Base-by-base conservation (phyloP, 768 basidiomycete species). In the Tephrocybe sp. region DNA sequence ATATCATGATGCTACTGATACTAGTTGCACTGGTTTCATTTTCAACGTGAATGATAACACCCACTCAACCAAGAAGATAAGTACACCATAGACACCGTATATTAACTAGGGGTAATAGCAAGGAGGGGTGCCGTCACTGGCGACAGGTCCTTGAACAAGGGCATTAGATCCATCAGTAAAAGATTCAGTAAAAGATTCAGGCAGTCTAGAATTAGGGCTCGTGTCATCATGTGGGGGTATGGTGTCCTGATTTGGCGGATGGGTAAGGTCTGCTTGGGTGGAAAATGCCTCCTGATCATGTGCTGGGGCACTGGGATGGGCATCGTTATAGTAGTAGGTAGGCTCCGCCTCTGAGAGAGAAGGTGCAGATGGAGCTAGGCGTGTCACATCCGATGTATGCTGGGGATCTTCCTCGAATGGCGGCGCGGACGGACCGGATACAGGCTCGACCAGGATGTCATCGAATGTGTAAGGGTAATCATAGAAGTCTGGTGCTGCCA, bases 341-440 rank as follows among this genome's bases (percentile, higher is more conserved):
- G 39, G 34, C 36, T 52, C 50, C 22, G 36, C 24, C 8, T 58
- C 55, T 19, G 44, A 40, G n/a, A 61, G 60, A 33, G 60, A 57
- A 44, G 60, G 60, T 16, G 79, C 79, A 45, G 80, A 82, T n/a
- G 82, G 76, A 16, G 69, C 57, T 24, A 74, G 53, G 27, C 49
- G 48, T 49, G 57, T 55, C 37, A 63, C 58, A 12, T 67, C 47
- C 12, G 66, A 61, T 30, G 71, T 68, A 19, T 68, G 65, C 45
- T 68, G 68, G 22, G 72, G 61, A 18, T 53, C 55, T 52, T 67
- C 74, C 50, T 74, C 78, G 50, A 79, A 78, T 4, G 74, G 73
- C 40, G 77, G 74, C 16, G 71, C 75, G 43, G 72, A 73, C 10
- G 74, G 72, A 31, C 57, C 73, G 42, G 64, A 51, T 40, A 68